These are phyloP conservation scores for Epicoccum nigrum DNA, from an alignment of 2,329 filamentous ascomycete species.

Conservation along the genomic window DNA sequence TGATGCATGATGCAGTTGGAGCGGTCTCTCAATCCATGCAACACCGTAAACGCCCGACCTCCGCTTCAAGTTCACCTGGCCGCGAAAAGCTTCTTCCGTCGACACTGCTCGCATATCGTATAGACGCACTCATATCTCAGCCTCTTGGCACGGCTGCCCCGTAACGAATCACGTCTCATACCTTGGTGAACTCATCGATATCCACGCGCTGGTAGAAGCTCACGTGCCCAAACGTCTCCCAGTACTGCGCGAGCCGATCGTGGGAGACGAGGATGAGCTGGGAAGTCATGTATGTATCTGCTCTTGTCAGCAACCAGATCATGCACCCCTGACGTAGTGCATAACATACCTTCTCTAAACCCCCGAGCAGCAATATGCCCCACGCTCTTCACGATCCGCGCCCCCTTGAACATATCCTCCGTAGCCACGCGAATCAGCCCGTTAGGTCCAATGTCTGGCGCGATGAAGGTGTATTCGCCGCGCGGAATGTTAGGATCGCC, in stretches of 20 bases:
- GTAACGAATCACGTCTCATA: constrained; percentile 17
- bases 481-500: constrained; percentile 89
- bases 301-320: background rate
- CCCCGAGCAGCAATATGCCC: constrained; percentile 79
- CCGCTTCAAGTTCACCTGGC: too few species aligned
- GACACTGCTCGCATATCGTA: too few species aligned
- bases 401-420: constrained; percentile 74
- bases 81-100: too few species aligned
- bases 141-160: background rate
- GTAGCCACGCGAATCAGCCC: constrained; percentile 69
- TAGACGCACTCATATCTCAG: too few species aligned
- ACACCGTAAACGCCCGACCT: too few species aligned
- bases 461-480: constrained; percentile 82
- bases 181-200: constrained; percentile 46
- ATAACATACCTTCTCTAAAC: constrained; percentile 71
- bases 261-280: constrained; percentile 79
- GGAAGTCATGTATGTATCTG: constrained; percentile 76
- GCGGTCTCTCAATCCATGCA: too few species aligned
- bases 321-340: background rate
- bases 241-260: constrained; percentile 81
- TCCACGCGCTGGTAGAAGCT: constrained; percentile 57
- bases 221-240: constrained; percentile 65
- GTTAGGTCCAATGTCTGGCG: constrained; percentile 72
- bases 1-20: too few species aligned
- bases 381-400: constrained; percentile 72